Evolutionary conservation across 2,329 filamentous ascomycete genomes (phyloP).

Genomic region (Dothideomycetidae sp.): DNA sequence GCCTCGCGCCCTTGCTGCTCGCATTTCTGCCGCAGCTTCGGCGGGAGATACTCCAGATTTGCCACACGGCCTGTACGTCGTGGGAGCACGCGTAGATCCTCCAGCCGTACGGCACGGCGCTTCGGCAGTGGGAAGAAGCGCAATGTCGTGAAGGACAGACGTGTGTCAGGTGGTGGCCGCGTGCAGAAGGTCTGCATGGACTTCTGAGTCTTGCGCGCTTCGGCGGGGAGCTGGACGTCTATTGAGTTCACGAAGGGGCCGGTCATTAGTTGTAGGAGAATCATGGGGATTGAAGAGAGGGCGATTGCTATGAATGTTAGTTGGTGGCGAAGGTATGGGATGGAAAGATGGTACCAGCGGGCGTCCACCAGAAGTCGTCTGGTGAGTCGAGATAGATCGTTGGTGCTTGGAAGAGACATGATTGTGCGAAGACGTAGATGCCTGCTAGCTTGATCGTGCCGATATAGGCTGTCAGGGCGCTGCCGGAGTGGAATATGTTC

Average conservation of each 20-base stretch:
- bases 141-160: constrained; percentile 28
- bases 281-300: constrained; percentile 41
- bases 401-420: constrained; percentile 49
- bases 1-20: not conserved
- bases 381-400: constrained; percentile 34
- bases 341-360: constrained; percentile 23
- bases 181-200: constrained; percentile 40
- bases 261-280: constrained; percentile 49
- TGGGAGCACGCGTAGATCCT: constrained; percentile 17
- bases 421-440: constrained; percentile 54
- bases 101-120: constrained; percentile 16
- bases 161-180: constrained; percentile 29
- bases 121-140: constrained; percentile 26
- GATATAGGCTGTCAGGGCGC: constrained; percentile 50
- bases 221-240: constrained; percentile 52
- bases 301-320: constrained; percentile 35
- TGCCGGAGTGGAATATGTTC: constrained; percentile 64
- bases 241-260: constrained; percentile 60
- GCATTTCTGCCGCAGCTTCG: constrained; percentile 1
- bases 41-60: constrained; percentile 20
- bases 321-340: constrained; percentile 4
- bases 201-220: constrained; percentile 47
- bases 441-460: constrained; percentile 58
- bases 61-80: constrained; percentile 13
- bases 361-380: constrained; percentile 28